Evolutionary conservation across 2,329 filamentous ascomycete genomes (phyloP).

Genomic region (Botrytis fragariae): DNA sequence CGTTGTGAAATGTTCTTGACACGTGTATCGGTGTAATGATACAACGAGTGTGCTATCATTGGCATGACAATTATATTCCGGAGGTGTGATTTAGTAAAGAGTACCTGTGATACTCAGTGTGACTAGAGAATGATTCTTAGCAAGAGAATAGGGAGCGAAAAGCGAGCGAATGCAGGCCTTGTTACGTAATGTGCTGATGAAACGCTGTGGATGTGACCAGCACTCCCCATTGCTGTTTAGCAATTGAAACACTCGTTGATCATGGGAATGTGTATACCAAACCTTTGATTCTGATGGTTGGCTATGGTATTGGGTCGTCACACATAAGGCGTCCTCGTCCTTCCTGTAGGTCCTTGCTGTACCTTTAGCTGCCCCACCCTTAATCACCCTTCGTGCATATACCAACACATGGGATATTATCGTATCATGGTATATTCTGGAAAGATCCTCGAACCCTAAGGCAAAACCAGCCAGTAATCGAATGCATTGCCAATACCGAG

Average conservation of each 20-base stretch:
- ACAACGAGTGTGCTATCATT: not conserved
- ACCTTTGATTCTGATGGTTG: not conserved
- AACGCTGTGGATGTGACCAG: not conserved
- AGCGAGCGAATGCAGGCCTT: not conserved
- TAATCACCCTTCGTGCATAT: not conserved
- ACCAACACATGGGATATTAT: not conserved
- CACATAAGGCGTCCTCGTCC: not conserved
- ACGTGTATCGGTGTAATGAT: not conserved
- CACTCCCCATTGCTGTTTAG: not conserved
- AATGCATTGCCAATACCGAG: not conserved
- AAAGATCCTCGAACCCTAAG: not conserved
- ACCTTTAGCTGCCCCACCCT: not conserved
- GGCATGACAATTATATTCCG: not conserved
- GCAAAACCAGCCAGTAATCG: not conserved
- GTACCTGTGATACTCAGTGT: not conserved
- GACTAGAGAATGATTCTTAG: not conserved
- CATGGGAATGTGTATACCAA: not conserved
- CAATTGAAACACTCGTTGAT: not conserved
- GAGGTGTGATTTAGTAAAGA: not conserved
- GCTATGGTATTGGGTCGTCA: not conserved
- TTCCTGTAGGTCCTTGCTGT: conserved; percentile 1
- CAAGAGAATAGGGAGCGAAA: not conserved
- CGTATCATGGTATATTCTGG: not conserved
- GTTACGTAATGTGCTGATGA: not conserved
- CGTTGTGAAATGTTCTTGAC: not conserved